These are phyloP conservation scores for Clitopilus passeckerianus DNA, from an alignment of 768 basidiomycete genomes.

Conservation along the genomic window DNA sequence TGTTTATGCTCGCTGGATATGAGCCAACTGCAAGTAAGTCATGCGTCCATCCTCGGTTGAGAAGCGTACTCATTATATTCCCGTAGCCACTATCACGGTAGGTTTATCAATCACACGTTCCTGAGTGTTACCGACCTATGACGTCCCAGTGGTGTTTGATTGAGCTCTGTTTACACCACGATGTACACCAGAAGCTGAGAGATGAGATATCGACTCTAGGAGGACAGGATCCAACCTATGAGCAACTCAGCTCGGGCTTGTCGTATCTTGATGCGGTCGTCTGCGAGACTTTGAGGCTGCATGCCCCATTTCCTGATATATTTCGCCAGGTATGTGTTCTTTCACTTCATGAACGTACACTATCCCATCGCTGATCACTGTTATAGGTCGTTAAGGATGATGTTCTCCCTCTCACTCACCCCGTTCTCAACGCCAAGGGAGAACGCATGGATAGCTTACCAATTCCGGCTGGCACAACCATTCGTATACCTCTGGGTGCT, in stretches of 20 bases:
- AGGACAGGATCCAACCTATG: conserved; percentile 44
- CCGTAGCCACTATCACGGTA: conserved; percentile 32
- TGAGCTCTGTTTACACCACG: conserved; percentile 40
- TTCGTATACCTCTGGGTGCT: conserved; percentile 37
- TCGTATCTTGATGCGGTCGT: conserved; percentile 54
- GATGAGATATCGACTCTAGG: conserved; percentile 40
- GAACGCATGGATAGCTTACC: conserved; percentile 30
- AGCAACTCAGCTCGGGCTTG: conserved; percentile 42
- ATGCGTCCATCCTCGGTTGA: not conserved
- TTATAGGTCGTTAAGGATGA: conserved; percentile 47
- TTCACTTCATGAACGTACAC: too few relatives aligned
- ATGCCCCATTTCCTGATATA: conserved; percentile 33
- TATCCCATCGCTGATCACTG: not conserved
- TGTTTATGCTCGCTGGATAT: conserved; percentile 35
- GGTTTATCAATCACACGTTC: not conserved
- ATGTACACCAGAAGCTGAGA: conserved; percentile 43
- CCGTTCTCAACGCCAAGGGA: conserved; percentile 38
- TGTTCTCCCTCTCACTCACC: conserved; percentile 48
- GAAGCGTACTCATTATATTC: not conserved
- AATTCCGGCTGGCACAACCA: conserved; percentile 27
- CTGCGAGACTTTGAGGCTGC: conserved; percentile 38
- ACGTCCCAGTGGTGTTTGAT: conserved; percentile 51
- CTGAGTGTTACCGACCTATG: not conserved
- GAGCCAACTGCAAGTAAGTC: conserved; percentile 47
- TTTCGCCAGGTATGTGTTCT: conserved; percentile 30